Conservation (phyloP, 208 protist species). For the Acanthamoeba healyi region DNA sequence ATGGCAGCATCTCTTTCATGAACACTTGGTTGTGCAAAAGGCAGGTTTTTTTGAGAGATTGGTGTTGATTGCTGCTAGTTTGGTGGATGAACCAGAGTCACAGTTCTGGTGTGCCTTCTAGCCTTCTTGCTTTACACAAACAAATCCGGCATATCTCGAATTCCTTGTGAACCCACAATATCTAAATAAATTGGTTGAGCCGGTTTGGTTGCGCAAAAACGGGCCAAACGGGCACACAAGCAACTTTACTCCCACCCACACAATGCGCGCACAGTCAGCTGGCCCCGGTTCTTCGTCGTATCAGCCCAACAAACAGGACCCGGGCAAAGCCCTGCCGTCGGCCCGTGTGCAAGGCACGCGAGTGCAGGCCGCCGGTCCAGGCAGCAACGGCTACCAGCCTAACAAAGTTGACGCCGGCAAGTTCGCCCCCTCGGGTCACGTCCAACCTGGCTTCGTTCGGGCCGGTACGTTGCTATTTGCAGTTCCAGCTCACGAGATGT, state of each 20-base stretch:
- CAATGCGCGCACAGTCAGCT: neutral
- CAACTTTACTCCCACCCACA: too few species aligned
- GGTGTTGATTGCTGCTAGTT: too few species aligned
- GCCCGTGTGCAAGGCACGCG: constrained; percentile 30
- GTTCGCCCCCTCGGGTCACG: constrained; percentile 26
- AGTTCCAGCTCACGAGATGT: too few species aligned
- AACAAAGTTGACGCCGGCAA: constrained; percentile 45
- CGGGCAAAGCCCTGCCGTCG: constrained; percentile 9
- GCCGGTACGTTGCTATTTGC: constrained; percentile 15
- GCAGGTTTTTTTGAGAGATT: too few species aligned
- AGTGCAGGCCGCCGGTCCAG: constrained; percentile 4
- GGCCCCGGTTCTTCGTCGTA: neutral
- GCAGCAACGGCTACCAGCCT: constrained; percentile 50
- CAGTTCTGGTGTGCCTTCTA: too few species aligned
- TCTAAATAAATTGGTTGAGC: too few species aligned
- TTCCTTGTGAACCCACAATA: too few species aligned
- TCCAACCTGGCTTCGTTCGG: neutral
- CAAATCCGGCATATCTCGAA: too few species aligned
- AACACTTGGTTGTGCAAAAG: too few species aligned
- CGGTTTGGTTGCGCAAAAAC: neutral
- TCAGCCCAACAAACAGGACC: constrained; percentile 26
- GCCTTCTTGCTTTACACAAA: too few species aligned
- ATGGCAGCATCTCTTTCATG: too few species aligned
- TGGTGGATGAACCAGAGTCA: too few species aligned
- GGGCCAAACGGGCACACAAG: neutral